A percentile compares a stretch with the other conserved stretches of the same genome.
Evolutionary conservation across 2,329 filamentous ascomycete genomes (phyloP).

Genomic region (Alternaria novae-zelandiae): DNA sequence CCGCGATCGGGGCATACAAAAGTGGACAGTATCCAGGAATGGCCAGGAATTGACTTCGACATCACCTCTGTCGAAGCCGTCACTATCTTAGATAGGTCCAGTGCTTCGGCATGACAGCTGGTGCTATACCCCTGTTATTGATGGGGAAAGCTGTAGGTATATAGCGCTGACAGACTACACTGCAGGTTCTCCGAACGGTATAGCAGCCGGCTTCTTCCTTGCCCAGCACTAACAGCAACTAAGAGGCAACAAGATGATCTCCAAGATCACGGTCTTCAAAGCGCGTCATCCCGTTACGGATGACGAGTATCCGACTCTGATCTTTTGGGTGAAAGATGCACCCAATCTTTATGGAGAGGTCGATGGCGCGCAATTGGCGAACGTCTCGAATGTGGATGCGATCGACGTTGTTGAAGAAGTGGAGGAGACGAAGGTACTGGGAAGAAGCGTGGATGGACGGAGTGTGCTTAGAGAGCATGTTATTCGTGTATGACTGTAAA

Average conservation of each 20-base stretch:
- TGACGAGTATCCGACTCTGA: background rate
- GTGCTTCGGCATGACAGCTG: background rate
- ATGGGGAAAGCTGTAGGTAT: background rate
- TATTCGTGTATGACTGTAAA: background rate
- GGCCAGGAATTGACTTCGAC: background rate
- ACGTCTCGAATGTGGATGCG: background rate
- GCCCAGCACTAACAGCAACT: conserved; percentile 1
- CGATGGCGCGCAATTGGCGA: background rate
- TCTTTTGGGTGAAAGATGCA: background rate
- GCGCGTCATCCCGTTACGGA: background rate
- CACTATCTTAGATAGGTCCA: background rate
- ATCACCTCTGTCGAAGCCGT: background rate
- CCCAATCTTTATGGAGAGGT: background rate
- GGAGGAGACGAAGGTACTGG: background rate
- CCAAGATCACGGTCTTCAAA: background rate
- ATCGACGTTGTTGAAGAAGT: background rate
- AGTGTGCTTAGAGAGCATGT: background rate
- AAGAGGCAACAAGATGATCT: conserved; percentile 1
- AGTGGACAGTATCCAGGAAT: background rate
- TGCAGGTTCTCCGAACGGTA: background rate
- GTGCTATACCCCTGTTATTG: background rate
- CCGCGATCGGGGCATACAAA: background rate
- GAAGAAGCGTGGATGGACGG: background rate
- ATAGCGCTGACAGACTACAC: background rate
- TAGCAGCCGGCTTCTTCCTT: conserved; percentile 3